Percentiles rank a stretch among this genome's conserved stretches.
Evolutionary conservation across 441 rosid genomes (phyloP).

Genomic region (Populus hybrid): DNA sequence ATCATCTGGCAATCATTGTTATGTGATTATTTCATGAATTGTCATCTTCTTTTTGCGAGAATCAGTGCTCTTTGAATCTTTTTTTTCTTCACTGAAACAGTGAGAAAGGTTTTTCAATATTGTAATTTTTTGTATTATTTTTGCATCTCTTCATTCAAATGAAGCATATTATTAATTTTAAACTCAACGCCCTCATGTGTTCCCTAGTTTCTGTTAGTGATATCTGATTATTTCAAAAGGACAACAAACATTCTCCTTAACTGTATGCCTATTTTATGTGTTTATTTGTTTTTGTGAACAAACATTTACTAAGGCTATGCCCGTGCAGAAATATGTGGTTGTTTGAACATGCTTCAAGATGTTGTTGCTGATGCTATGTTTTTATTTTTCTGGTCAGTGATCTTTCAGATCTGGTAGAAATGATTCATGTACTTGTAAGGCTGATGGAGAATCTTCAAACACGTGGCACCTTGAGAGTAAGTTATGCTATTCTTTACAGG

Average conservation of each 20-base stretch:
- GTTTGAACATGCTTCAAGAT: background rate
- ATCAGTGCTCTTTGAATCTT: background rate
- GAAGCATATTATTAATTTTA: background rate
- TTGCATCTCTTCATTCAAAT: background rate
- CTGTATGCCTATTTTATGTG: background rate
- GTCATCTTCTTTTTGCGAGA: background rate
- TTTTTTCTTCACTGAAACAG: background rate
- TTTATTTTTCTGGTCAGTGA: constrained; percentile 57
- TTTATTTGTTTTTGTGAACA: background rate
- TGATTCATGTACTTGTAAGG: constrained; percentile 55
- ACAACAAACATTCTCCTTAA: background rate
- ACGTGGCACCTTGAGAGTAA: constrained; percentile 92
- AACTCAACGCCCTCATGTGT: background rate
- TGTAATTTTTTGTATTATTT: background rate
- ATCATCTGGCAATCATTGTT: background rate
- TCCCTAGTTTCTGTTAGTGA: background rate
- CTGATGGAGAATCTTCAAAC: constrained; percentile 93
- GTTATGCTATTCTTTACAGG: constrained; percentile 19
- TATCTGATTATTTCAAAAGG: background rate
- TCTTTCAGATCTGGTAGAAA: constrained; percentile 94
- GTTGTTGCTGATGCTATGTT: constrained; percentile 19
- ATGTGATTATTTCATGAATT: background rate
- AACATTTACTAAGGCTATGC: background rate
- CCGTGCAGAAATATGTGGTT: background rate
- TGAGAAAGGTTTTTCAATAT: background rate